Percentiles rank a stretch among this genome's conserved stretches.
Conservation (phyloP, 352 stramenopile species). For the Salisapilia sapeloensis region DNA sequence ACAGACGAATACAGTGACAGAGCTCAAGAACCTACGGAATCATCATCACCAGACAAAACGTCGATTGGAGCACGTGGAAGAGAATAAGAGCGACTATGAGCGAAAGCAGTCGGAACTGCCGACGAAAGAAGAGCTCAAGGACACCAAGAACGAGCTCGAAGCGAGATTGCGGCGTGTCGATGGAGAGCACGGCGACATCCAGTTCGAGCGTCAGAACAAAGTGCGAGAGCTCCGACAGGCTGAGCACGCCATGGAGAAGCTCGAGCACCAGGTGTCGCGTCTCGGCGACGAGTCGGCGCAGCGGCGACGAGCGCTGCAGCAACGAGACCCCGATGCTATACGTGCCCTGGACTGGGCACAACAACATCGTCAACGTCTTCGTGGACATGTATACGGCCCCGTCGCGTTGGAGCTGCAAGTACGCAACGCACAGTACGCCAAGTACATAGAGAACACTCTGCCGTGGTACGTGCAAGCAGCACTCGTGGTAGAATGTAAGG, state of each 20-base stretch:
- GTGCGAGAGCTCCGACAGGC: constrained; percentile 21
- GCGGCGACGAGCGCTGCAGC: constrained; percentile 31
- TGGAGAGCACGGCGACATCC: neutral
- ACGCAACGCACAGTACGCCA: constrained; percentile 54
- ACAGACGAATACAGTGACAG: constrained; percentile 46
- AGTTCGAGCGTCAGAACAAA: neutral
- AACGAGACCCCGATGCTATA: constrained; percentile 49
- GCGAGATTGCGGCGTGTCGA: neutral
- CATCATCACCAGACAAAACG: constrained; percentile 43
- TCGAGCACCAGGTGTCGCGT: constrained; percentile 29
- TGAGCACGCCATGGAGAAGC: constrained; percentile 33
- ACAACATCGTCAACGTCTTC: constrained; percentile 40
- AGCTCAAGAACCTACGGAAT: constrained; percentile 51
- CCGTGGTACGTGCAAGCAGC: constrained; percentile 62
- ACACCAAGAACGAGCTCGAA: constrained; percentile 42
- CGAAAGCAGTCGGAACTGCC: constrained; percentile 29
- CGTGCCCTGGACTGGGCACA: constrained; percentile 62
- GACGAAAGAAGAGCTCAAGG: constrained; percentile 26
- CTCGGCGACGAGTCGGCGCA: constrained; percentile 69
- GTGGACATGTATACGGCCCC: constrained; percentile 67
- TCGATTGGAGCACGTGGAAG: constrained; percentile 52
- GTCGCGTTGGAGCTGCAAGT: constrained; percentile 73
- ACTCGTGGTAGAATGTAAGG: constrained; percentile 59
- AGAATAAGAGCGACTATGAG: constrained; percentile 45
- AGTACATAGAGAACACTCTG: constrained; percentile 74